phyloP scores from a whole-genome alignment of 2,329 filamentous ascomycete genomes.

The Botryotinia calthae region DNA sequence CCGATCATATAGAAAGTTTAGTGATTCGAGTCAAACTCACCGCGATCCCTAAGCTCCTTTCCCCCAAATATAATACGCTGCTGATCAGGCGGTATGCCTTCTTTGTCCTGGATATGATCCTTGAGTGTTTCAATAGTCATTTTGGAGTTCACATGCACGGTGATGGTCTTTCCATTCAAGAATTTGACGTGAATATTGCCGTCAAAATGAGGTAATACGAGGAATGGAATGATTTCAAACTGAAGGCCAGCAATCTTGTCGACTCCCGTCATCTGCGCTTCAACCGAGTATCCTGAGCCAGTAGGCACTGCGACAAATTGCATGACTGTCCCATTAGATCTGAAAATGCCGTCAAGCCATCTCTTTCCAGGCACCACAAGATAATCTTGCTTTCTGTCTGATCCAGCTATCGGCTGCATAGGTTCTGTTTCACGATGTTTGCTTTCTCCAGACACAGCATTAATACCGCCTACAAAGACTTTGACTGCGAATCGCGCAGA shows the following conservation, averaged over 20 bases:
- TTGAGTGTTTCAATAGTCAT: neutral
- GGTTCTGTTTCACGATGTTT: constrained; percentile 23
- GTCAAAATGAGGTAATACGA: neutral
- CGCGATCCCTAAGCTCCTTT: neutral
- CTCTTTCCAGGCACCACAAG: constrained; percentile 13
- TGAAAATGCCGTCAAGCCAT: constrained; percentile 24
- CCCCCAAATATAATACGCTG: neutral
- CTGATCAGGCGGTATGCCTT: neutral
- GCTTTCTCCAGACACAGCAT: constrained; percentile 42
- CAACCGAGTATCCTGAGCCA: constrained; percentile 21
- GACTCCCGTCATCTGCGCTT: constrained; percentile 12
- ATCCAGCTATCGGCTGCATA: neutral
- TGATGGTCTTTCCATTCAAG: neutral
- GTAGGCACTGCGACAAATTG: constrained; percentile 19
- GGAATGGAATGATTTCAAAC: constrained; percentile 16
- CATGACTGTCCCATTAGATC: constrained; percentile 20
- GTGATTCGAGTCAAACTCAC: neutral
- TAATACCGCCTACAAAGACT: constrained; percentile 43
- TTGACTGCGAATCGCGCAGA: constrained; percentile 40
- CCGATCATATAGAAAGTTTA: too few relatives aligned
- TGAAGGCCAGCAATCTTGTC: constrained; percentile 18
- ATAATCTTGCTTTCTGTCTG: constrained; percentile 42
- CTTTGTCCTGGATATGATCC: neutral
- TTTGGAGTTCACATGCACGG: neutral
- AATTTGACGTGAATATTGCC: neutral